phyloP scores from a whole-genome alignment of 768 basidiomycete genomes.

The Filobasidium wieringae region DNA sequence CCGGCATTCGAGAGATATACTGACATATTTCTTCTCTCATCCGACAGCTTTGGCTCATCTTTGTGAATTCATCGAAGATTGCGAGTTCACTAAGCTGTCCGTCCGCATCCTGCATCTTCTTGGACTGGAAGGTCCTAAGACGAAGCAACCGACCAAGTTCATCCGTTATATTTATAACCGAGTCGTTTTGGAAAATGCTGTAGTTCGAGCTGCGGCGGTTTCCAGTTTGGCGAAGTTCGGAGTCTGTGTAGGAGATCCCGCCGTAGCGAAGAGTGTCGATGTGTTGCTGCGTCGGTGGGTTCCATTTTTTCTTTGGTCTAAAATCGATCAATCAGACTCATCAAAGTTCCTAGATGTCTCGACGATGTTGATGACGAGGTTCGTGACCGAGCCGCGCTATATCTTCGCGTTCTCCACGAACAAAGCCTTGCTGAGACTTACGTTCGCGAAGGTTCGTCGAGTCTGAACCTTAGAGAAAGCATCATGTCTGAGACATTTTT shows the following conservation, averaged over 20 bases:
- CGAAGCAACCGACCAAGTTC: constrained; percentile 93
- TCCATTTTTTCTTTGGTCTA: neutral
- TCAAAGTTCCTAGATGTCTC: constrained; percentile 68
- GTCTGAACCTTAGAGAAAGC: too few relatives aligned
- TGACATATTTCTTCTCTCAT: neutral
- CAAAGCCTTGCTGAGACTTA: constrained; percentile 69
- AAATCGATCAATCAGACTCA: constrained; percentile 6
- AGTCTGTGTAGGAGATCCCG: constrained; percentile 65
- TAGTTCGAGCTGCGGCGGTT: constrained; percentile 92
- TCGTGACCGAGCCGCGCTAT: constrained; percentile 90
- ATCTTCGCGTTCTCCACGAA: constrained; percentile 71
- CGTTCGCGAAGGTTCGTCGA: constrained; percentile 73
- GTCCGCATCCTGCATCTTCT: constrained; percentile 91
- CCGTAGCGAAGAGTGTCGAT: constrained; percentile 69
- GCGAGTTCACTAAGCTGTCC: constrained; percentile 97
- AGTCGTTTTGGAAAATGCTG: constrained; percentile 94
- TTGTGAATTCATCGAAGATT: constrained; percentile 99
- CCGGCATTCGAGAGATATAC: too few relatives aligned
- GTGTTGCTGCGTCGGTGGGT: constrained; percentile 72
- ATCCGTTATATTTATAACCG: constrained; percentile 99
- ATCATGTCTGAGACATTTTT: neutral
- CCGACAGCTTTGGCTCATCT: constrained; percentile 73
- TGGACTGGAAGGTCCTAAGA: constrained; percentile 89
- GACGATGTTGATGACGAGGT: constrained; percentile 99
- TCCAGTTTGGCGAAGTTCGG: constrained; percentile 93